Base-by-base conservation (phyloP, 2,329 filamentous ascomycete genomes). In the Lachnellula occidentalis region DNA sequence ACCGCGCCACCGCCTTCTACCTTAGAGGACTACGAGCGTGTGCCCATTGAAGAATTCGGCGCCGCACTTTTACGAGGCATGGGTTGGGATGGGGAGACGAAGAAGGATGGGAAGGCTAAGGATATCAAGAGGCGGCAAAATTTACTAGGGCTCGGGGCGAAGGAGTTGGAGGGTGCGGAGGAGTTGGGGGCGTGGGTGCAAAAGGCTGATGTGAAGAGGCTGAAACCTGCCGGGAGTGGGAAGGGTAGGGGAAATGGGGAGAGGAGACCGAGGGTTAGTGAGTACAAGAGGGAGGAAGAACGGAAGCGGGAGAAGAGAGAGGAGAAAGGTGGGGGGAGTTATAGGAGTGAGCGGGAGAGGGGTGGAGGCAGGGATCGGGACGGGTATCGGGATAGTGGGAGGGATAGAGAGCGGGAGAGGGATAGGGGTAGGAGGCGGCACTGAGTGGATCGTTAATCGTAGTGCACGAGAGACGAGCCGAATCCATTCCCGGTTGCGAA, bases 1-100 rank as follows among this genome's bases (percentile, higher is more conserved):
- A 75, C 80, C 24, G 86, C 90, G 1, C 91, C 90, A 1, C 87
- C 90, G 21, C 78, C 82, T 31, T 86, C 90, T 4, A 88, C 85
- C 0, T 74, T 95, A 17, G 88, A 89, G 34, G 90, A 94, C 65
- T 97, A 97, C 72, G 86, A 88, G 55, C 85, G 87, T 12, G 87
- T 96, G 58, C 92, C 94, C 0, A 90, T 97, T 15, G 92, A 96
- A 63, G 91, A 96, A 64, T 99, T 97, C 61, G 94, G 94, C 7
- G 88, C 91, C 17, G 91, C 92, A 0, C 78, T 97, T 60, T 78
- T 99, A 36, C 84, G 92, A 34, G 91, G 92, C 9, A 96, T 97
- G 88, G 94, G 94, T 8, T 96, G 92, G 92, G 91, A 96, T 86
- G 73, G 70, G 66, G 58, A 80, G 83, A 52, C 75, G 78, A 58